Evolutionary conservation across 371 early-diverging fungal species (phyloP).

Genomic region (Syncephalastrum sp.): DNA sequence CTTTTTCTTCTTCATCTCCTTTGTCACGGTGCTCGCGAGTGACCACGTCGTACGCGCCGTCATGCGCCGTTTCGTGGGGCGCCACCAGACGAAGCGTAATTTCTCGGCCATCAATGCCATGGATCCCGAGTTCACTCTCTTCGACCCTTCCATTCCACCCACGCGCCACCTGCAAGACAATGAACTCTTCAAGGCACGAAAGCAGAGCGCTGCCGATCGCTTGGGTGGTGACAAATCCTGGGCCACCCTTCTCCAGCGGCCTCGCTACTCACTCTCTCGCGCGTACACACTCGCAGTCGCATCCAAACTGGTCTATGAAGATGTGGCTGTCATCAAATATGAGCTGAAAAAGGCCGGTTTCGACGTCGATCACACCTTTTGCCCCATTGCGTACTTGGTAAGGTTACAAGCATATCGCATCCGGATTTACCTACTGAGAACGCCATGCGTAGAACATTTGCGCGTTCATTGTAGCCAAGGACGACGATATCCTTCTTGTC

Average conservation of each 20-base stretch:
- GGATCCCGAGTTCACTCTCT: slow-evolving; percentile 27
- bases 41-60: slow-evolving; percentile 34
- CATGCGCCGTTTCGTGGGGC: slow-evolving; percentile 29
- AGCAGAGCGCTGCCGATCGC: slow-evolving; percentile 3
- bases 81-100: slow-evolving; percentile 26
- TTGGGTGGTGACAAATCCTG: background rate
- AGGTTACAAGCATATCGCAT: background rate
- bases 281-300: slow-evolving; percentile 54
- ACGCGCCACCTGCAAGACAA: slow-evolving; percentile 9
- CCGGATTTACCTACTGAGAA: background rate
- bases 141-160: slow-evolving; percentile 13
- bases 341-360: slow-evolving; percentile 54
- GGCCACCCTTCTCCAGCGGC: slow-evolving; percentile 10
- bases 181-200: slow-evolving; percentile 2
- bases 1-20: slow-evolving; percentile 37
- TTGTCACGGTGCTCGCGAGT: slow-evolving; percentile 31
- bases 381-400: slow-evolving; percentile 57
- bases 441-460: slow-evolving; percentile 41
- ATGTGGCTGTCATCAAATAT: slow-evolving; percentile 52
- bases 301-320: slow-evolving; percentile 56
- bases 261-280: slow-evolving; percentile 45
- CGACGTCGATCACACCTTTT: slow-evolving; percentile 47
- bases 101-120: slow-evolving; percentile 39
- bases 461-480: slow-evolving; percentile 53
- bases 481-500: slow-evolving; percentile 51